These are phyloP conservation scores for Anethum foeniculum DNA, from an alignment of 140 eudicot species.

Conservation along the genomic window DNA sequence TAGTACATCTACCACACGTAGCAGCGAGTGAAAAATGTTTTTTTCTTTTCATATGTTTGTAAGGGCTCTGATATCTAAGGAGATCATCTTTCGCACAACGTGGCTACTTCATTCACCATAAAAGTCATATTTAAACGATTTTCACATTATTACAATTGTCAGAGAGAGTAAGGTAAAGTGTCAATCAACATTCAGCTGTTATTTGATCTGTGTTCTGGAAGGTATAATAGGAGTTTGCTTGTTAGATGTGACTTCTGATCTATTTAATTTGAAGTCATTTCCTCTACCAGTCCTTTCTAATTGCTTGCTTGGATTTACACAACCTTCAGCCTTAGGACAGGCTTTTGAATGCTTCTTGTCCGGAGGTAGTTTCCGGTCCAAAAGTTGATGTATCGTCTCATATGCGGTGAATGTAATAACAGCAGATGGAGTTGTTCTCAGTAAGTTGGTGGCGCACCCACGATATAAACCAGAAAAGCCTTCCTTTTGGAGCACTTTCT, in stretches of 20 bases:
- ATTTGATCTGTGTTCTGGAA: conserved; percentile 18
- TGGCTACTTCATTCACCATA: not conserved
- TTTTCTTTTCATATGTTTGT: conserved; percentile 9
- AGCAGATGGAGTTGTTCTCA: conserved; percentile 84
- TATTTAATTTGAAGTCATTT: conserved; percentile 10
- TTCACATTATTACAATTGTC: not conserved
- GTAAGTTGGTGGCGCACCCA: conserved; percentile 78
- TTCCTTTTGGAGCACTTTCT: conserved; percentile 56
- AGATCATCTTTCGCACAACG: not conserved
- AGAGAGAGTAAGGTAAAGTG: not conserved
- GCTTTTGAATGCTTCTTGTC: conserved; percentile 27
- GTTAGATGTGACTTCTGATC: conserved; percentile 37
- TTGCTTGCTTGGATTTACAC: conserved; percentile 22
- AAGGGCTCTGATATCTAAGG: not conserved
- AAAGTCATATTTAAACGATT: not conserved
- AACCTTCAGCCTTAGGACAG: conserved; percentile 26
- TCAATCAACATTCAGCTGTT: not conserved
- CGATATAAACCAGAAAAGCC: conserved; percentile 70
- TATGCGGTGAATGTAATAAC: conserved; percentile 77
- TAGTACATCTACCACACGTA: conserved; percentile 20
- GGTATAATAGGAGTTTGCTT: conserved; percentile 28
- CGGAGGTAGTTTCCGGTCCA: conserved; percentile 40
- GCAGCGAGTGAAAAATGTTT: conserved; percentile 12
- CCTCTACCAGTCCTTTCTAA: conserved; percentile 12
- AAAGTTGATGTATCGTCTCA: conserved; percentile 71